A percentile compares a stretch with the other conserved stretches of the same genome.
Evolutionary conservation across 495 filamentous ascomycete genomes (phyloP).

Genomic region (Tuber aestivum): DNA sequence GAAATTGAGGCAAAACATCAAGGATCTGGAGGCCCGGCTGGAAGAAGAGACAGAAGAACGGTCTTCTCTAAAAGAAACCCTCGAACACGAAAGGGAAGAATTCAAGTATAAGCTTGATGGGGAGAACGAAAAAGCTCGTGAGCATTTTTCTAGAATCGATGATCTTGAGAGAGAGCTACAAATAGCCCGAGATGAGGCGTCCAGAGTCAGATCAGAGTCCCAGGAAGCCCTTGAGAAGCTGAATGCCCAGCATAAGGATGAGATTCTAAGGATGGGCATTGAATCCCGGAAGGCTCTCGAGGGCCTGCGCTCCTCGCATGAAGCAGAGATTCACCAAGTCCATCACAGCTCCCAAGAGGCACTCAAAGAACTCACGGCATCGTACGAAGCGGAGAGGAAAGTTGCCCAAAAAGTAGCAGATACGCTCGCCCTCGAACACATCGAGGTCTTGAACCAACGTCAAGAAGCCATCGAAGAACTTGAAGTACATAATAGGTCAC

Average conservation of each 20-base stretch:
- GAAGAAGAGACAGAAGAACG: slow-evolving; percentile 24
- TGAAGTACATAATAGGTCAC: slow-evolving; percentile 12
- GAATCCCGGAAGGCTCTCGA: slow-evolving; percentile 18
- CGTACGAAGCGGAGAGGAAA: slow-evolving; percentile 38
- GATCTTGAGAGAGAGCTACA: slow-evolving; percentile 12
- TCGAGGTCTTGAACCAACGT: slow-evolving; percentile 32
- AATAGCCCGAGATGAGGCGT: slow-evolving; percentile 19
- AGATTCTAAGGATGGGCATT: slow-evolving; percentile 1
- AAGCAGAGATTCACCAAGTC: slow-evolving; percentile 18
- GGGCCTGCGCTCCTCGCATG: slow-evolving; percentile 14
- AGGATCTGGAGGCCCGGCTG: slow-evolving; percentile 18
- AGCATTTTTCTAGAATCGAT: not conserved
- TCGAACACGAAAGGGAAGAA: slow-evolving; percentile 25
- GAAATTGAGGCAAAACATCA: slow-evolving; percentile 23
- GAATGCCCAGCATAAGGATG: slow-evolving; percentile 14
- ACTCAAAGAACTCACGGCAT: slow-evolving; percentile 22
- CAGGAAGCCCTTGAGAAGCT: slow-evolving; percentile 5
- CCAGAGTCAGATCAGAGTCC: not conserved
- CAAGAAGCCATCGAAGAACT: slow-evolving; percentile 38
- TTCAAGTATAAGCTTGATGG: slow-evolving; percentile 22
- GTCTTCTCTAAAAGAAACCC: slow-evolving; percentile 15
- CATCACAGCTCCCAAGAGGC: slow-evolving; percentile 14
- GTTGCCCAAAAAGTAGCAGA: slow-evolving; percentile 47
- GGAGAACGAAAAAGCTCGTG: slow-evolving; percentile 1
- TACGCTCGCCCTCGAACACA: slow-evolving; percentile 38